Base-by-base conservation (phyloP, 257 asterid species). In the Apocynum venetum region DNA sequence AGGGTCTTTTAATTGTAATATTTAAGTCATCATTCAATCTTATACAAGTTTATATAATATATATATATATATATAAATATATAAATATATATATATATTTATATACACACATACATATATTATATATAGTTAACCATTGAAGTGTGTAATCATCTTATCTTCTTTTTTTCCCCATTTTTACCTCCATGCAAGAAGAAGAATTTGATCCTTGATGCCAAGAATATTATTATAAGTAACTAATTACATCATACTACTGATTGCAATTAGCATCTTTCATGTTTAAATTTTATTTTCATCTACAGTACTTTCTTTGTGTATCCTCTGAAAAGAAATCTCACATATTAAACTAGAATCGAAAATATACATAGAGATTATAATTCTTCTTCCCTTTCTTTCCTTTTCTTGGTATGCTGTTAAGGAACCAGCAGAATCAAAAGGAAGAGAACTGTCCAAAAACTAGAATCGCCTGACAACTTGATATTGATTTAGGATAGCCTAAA, bases 381-480 rank as follows among this genome's bases (percentile, higher is more conserved):
- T 44, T 44, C 3, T 44, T 44, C 47, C 6, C 6, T 44, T 6
- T 12, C 3, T 11, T 53, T 13, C 3, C 5, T 14, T 53, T 53
- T 53, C 59, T 2, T 53, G 60, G 60, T 53, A 15, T 53, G 60
- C 20, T 53, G 60, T 53, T 53, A 53, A 52, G 12, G 10, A 17
- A 72, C 12, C 20, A 41, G 36, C 72, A 43, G 71, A 43, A 77
- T 77, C 76, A 55, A 20, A 56, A 43, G 44, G 68, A 77, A 44
- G 51, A 14, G 76, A 69, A 41, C 17, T 69, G 71, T 77, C 76
- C 76, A 77, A 77, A 68, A 65, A 68, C 80, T 77, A 67, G 74
- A 15, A 51, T 65, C 74, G 4, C 55, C 38, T 4, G 74, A 66
- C 74, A 65, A 44, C 48, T 65, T 76, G 66, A 53, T 14, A 77